Base-by-base conservation (phyloP, 139 green algal species). In the Chlorella sp. region DNA sequence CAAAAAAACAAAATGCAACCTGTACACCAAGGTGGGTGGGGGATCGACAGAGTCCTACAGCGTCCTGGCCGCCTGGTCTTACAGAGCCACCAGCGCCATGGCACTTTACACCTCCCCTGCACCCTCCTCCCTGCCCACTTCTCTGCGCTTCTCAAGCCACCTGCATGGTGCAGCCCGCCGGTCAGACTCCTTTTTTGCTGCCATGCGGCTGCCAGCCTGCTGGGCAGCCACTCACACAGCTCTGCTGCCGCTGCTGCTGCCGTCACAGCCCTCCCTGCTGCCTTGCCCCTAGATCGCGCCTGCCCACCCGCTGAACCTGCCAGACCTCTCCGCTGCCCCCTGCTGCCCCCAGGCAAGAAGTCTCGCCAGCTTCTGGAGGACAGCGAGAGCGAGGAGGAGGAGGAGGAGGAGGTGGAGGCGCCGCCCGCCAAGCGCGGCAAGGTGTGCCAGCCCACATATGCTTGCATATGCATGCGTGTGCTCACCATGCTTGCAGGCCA, bases 321-420 rank as follows among this genome's bases (percentile, higher is more conserved):
- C 7, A 37, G 1, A 28, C 40, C 19, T n/a, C 34, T 32, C 32
- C 21, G 5, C 36, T 53, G 81, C 48, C 66, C 22, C 19, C 37
- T 19, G 37, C 7, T 22, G 2, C 4, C 39, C n/a, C 39, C 84
- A 88, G 84, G 84, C 84, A 88, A 88, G 84, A 88, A 89, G 71
- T 82, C 85, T 48, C 69, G 71, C 42, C 85, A 83, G 48, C 85
- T 89, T 32, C 42, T 89, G 71, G 85, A 83, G 24, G 85, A 89
- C 19, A 89, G 85, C 85, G 85, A 89, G 21, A 89, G 85, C 68
- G 85, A 89, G 53, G 85, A 82, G 30, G 85, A 89, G 53, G 85
- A 82, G 30, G 85, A 89, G 42, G 42, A 77, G 48, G 48, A 57
- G 84, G 64, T 48, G 42, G 42, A 77, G 28, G 42, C 42, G 69